Percentiles rank a stretch among this genome's conserved stretches.
These are phyloP conservation scores for Hypoxylon lienhwacheense DNA, from an alignment of 495 filamentous ascomycete genomes.

Conservation along the genomic window DNA sequence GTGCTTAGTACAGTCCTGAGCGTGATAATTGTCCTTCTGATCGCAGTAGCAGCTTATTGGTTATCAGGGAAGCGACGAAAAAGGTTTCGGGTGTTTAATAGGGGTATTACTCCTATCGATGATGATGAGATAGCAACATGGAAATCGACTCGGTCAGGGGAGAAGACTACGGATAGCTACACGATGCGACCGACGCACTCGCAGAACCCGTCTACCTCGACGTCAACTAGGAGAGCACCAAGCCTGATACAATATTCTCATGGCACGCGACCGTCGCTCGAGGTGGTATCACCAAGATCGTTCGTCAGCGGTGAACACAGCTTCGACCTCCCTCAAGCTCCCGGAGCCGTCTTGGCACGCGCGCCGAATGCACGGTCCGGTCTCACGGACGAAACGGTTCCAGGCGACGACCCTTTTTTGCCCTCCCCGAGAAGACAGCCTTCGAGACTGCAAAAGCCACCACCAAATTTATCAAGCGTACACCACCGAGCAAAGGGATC, in stretches of 20 bases:
- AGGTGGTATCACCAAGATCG: slow-evolving; percentile 43
- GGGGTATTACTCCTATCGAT: slow-evolving; percentile 53
- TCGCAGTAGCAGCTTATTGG: slow-evolving; percentile 36
- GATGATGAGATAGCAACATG: slow-evolving; percentile 57
- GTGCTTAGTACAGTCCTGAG: slow-evolving; percentile 48
- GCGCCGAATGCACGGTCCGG: slow-evolving; percentile 53
- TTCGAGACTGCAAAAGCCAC: slow-evolving; percentile 49
- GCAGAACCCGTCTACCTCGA: slow-evolving; percentile 42
- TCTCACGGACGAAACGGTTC: slow-evolving; percentile 53
- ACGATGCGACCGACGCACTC: slow-evolving; percentile 34
- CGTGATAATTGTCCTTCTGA: slow-evolving; percentile 40
- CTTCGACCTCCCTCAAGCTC: slow-evolving; percentile 49
- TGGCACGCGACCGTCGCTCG: slow-evolving; percentile 38
- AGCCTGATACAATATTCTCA: slow-evolving; percentile 52
- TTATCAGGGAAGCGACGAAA: slow-evolving; percentile 39
- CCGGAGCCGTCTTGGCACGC: slow-evolving; percentile 45
- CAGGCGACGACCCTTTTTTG: slow-evolving; percentile 52
- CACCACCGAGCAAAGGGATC: slow-evolving; percentile 44
- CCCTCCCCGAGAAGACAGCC: slow-evolving; percentile 43
- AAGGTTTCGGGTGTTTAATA: slow-evolving; percentile 43
- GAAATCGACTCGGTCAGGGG: slow-evolving; percentile 41
- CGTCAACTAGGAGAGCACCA: slow-evolving; percentile 46
- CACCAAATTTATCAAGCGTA: slow-evolving; percentile 36
- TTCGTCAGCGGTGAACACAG: slow-evolving; percentile 39
- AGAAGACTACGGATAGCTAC: slow-evolving; percentile 32